Conservation (phyloP, 371 early-diverging fungal genomes). For the Mortierella sp. region DNA sequence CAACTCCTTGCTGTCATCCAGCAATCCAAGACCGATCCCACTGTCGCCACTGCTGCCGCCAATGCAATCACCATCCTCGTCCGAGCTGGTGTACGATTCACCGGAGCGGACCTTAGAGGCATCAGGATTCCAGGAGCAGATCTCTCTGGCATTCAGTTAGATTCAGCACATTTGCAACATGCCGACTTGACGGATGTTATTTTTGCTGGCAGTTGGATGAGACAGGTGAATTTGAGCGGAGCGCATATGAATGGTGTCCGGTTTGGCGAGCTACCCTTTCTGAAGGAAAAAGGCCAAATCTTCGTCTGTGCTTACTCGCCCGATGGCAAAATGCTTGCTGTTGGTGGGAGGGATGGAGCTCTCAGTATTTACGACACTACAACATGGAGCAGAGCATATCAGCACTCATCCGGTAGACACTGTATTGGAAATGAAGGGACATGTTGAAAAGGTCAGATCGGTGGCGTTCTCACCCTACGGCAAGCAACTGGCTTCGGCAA, state of each 20-base stretch:
- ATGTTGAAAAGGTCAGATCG: background rate
- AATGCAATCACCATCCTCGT: too few species aligned
- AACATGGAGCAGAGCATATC: background rate
- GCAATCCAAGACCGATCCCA: too few species aligned
- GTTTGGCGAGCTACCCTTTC: too few species aligned
- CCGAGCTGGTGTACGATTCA: too few species aligned
- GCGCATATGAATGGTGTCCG: too few species aligned
- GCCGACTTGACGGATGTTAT: background rate
- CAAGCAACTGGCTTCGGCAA: background rate
- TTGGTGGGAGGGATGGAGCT: background rate
- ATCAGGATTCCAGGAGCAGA: background rate
- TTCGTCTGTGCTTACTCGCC: background rate
- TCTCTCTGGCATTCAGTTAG: background rate
- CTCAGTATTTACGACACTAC: conserved; percentile 4
- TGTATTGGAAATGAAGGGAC: background rate
- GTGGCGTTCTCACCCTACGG: conserved; percentile 12
- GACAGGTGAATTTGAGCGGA: too few species aligned
- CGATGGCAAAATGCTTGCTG: background rate
- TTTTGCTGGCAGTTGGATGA: too few species aligned
- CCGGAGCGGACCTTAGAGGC: too few species aligned
- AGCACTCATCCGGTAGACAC: background rate
- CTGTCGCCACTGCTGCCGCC: too few species aligned
- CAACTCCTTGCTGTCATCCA: too few species aligned
- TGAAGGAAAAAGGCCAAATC: background rate
- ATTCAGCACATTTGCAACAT: background rate